phyloP scores from a whole-genome alignment of 2,329 filamentous ascomycete genomes.

The Trichoderma endophyticum region DNA sequence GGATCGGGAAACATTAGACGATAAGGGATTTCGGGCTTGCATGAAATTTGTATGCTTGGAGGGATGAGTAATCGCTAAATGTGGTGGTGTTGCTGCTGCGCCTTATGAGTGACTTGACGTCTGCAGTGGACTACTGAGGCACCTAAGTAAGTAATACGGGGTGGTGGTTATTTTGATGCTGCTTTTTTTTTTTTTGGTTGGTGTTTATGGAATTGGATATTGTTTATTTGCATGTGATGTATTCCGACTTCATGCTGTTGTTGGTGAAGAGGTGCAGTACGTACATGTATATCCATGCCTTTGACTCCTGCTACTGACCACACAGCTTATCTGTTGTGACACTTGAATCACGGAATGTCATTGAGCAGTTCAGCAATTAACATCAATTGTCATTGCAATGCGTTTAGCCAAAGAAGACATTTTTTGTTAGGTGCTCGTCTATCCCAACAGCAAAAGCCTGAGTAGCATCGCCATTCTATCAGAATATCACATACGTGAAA shows the following conservation, averaged over 20 bases:
- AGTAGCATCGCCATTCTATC: too few species aligned
- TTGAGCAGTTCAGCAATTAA: neutral
- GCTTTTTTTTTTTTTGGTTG: neutral
- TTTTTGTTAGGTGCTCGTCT: too few species aligned
- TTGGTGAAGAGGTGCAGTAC: too few species aligned
- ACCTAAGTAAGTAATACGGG: neutral
- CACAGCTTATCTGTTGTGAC: neutral
- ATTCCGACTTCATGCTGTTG: too few species aligned
- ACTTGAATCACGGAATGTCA: rapidly evolving
- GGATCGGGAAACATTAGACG: neutral
- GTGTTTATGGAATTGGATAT: neutral
- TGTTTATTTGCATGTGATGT: neutral
- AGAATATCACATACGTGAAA: too few species aligned
- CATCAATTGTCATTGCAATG: too few species aligned
- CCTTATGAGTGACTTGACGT: neutral
- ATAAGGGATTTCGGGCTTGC: neutral
- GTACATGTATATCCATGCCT: neutral
- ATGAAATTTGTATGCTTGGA: neutral
- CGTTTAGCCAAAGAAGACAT: too few species aligned
- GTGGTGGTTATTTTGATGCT: neutral
- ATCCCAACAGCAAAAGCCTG: neutral
- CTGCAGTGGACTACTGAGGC: neutral
- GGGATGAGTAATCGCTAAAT: neutral
- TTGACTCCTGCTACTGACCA: neutral
- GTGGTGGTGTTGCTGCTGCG: neutral